Evolutionary conservation across 2,329 filamentous ascomycete genomes (phyloP), one percentile per base, ranked within the genome.

Genomic region (Xylariales sp.): DNA sequence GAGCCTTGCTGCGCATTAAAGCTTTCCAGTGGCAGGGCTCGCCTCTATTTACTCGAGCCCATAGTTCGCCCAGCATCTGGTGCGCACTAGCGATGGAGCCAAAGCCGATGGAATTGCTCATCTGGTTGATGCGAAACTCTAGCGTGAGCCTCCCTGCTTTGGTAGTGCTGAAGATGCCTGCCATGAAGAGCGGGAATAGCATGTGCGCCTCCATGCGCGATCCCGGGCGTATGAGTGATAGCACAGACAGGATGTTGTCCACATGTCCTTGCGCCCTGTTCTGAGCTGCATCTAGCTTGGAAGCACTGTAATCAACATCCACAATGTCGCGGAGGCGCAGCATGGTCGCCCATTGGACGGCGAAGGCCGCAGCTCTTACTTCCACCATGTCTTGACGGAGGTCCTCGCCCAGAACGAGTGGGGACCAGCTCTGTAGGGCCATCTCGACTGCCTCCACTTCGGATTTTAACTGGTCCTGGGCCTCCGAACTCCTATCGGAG

Each of bases 131-230:
- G 4, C 32, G 13, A 11, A 14, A 34, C 19, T 34, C 32, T n/a
- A 34, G 17, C 13, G 19, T 7, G 6, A 34, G 32, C 17, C 32
- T 23, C 6, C 19, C 17, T 11, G 32, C 32, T 19, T 34, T 34
- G 1, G 32, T 24, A 25, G 14, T 24, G 16, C 32, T 34, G 4
- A 18, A 18, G 16, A 34, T 21, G 16, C 32, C 32, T 8, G 32
- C 32, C 32, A 23, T 34, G 19, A 34, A 34, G 10, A 23, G n/a
- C 18, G 32, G 14, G 16, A 34, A 34, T 11, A 34, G 8, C n/a
- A 34, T 11, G 14, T 25, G 32, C 8, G 32, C 18, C 20, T 34
- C 32, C 11, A 19, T 17, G 6, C n/a, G 30, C n/a, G 30, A 33
- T 12, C 30, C 30, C 15, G 30, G 30, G n/a, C 30, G 30, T 6